Evolutionary conservation across 495 filamentous ascomycete species (phyloP), one percentile per base, ranked within the genome.

Genomic region (Penicillium canariense): DNA sequence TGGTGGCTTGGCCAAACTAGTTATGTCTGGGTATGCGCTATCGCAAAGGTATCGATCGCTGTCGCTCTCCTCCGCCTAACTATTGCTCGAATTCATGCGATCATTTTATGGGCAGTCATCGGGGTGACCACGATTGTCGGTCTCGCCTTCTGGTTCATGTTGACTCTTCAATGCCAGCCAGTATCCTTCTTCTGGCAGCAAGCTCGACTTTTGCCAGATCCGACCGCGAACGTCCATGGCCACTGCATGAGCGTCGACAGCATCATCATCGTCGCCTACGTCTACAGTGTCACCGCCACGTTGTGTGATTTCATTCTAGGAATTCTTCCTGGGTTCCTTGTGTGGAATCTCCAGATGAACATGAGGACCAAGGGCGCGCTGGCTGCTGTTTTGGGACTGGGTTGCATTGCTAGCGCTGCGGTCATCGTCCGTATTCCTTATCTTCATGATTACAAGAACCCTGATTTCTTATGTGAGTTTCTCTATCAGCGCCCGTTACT

Each of bases 91-190:
- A 9, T 51, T 7, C 67, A 74, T 45, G 52, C 52, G 18, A 20
- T 59, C 6, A 60, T 64, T n/a, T 53, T 75, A 8, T 73, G 65
- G 58, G 17, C 39, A 6, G 64, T 77, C 5, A 67, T 73, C 26
- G 62, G 15, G 2, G 57, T 75, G 8, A 64, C 70, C 1, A 36
- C 58, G 4, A 45, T 68, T 4, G 48, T 70, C 18, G 65, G 68
- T 0, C 54, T 75, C 0, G 58, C 74, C 0, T 72, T 72, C 52
- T 74, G 68, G 63, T 65, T 72, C 42, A 59, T 77, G 61, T 59
- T 76, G 48, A 69, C 71, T 1, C 55, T 75, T 10, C 71, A 77
- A 61, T 79, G 76, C 44, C 55, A 61, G 12, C 76, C 76, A n/a
- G 67, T 75, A 1, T 48, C 57, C 2, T 67, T 67, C 36, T 73